Conservation (phyloP, 345 rosid genomes). For the Euphorbia peplus region DNA sequence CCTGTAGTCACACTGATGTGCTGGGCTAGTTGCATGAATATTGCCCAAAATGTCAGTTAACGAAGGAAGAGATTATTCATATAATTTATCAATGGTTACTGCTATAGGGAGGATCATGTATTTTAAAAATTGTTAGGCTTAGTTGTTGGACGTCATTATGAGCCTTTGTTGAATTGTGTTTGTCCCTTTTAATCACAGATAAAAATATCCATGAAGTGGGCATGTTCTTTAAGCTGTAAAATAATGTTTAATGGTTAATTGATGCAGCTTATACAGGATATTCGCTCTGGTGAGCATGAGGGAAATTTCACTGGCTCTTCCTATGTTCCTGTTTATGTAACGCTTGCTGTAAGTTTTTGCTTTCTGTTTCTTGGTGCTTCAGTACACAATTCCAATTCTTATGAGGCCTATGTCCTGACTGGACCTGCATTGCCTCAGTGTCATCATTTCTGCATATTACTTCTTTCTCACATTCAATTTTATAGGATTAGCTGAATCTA, state of each 20-base stretch:
- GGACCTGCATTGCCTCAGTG: not conserved
- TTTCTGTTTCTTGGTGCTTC: conserved; percentile 18
- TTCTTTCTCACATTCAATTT: not conserved
- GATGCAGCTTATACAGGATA: conserved; percentile 81
- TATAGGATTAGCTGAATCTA: not conserved
- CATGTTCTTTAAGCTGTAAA: not conserved
- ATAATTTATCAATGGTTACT: no score
- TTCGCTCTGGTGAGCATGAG: conserved; percentile 52
- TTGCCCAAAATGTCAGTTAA: not conserved
- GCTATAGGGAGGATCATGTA: no score
- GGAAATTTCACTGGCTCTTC: conserved; percentile 51
- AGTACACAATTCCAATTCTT: not conserved
- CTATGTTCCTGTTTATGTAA: conserved; percentile 72
- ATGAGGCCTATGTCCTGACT: not conserved
- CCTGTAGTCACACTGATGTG: not conserved
- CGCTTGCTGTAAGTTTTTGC: conserved; percentile 64
- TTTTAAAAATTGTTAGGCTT: no score
- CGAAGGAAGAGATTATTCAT: not conserved
- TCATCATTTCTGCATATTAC: not conserved
- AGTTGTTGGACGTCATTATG: not conserved
- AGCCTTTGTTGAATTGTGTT: not conserved
- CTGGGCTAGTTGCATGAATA: conserved; percentile 1
- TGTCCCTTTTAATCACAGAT: not conserved
- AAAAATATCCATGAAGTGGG: not conserved
- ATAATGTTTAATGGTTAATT: not conserved